Evolutionary conservation across 176 grass and related monocot genomes (phyloP), one percentile per base, ranked within the genome.

Genomic region (Sorghum bicolor): DNA sequence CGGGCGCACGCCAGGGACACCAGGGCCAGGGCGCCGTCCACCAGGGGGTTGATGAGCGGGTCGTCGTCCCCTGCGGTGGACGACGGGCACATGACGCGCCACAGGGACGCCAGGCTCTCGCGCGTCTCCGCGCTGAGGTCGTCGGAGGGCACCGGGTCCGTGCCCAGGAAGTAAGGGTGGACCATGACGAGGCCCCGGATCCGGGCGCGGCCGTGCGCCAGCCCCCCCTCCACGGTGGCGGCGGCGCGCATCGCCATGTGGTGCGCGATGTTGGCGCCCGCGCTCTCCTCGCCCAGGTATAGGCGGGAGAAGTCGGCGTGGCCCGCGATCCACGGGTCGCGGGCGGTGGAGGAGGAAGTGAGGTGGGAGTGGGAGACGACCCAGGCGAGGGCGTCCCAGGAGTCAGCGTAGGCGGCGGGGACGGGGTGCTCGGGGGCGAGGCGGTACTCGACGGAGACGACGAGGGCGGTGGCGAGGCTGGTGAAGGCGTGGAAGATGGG

Each of bases 141-240:
- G 73, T 90, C 88, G 73, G 88, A 90, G 66, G 43, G 33, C 88
- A 86, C 88, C 72, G 45, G 72, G 61, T 83, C 50, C 36, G 71
- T 88, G 10, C 94, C 94, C 24, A 93, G 81, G 82, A 96, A 96
- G 84, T 91, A 96, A 1, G 94, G 94, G 87, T 96, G 91, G 52
- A 96, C 81, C 83, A 93, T 70, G 28, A 89, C 81, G 83, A 87
- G 83, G 20, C 91, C 91, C 19, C 77, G 82, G 67, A 93, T 87
- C 65, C 74, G 52, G 81, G 69, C 45, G n/a, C n/a, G n/a, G 5
- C 52, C 82, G 75, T 85, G 71, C 17, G 67, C 6, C 25, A 91
- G 61, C 3, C n/a, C n/a, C n/a, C 86, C 91, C 64, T 87, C 87
- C 6, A 30, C 41, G n/a, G 33, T 3, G 3, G n/a, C n/a, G n/a